Base-by-base conservation (phyloP, 106 monocot genomes). In the Allium sativum region DNA sequence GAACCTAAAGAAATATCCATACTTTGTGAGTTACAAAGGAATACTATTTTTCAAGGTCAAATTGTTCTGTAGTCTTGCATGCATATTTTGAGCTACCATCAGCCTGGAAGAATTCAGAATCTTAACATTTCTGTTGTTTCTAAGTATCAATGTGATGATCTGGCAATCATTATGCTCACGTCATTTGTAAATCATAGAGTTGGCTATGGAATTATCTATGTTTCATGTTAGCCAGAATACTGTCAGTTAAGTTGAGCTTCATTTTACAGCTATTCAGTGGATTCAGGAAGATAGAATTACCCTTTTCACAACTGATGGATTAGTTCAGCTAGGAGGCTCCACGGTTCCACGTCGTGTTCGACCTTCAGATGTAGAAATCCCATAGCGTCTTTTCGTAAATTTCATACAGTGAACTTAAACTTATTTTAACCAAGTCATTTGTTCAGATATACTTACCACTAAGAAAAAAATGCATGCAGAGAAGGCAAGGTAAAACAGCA, bases 301-400 rank as follows among this genome's bases (percentile, higher is more conserved):
- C 7, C 80, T 96, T 56, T 96, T 96, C 55, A 96, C 96, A 21
- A 45, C 79, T 71, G 91, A 96, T 66, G 96, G 96, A 48, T 79
- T 96, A 43, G 59, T 96, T 76, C 96, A 96, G 45, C 87, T 96
- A 20, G 96, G 91, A 64, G 91, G 96, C 21, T 96, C 96, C 12
- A 69, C 91, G 52, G 82, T 96, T 60, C 91, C 84, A 69, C 87
- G 82, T 11, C 74, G 78, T 61, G 52, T 80, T 65, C 58, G 75
- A 62, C 47, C 73, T 64, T 73, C 77, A 68, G 81, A 84, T 63
- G 96, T 91, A 84, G 52, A 15, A 42, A 8, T 41, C 0, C 1
- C 42, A 15, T 13, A 59, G 22, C 17, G 12, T 56, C 7, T 8
- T 40, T 42, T 7, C 58, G 8, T 59, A 42, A 42, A 42, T 59